Base-by-base conservation (phyloP, 1,139 yeast species). In the Suhomyces bokatorum region DNA sequence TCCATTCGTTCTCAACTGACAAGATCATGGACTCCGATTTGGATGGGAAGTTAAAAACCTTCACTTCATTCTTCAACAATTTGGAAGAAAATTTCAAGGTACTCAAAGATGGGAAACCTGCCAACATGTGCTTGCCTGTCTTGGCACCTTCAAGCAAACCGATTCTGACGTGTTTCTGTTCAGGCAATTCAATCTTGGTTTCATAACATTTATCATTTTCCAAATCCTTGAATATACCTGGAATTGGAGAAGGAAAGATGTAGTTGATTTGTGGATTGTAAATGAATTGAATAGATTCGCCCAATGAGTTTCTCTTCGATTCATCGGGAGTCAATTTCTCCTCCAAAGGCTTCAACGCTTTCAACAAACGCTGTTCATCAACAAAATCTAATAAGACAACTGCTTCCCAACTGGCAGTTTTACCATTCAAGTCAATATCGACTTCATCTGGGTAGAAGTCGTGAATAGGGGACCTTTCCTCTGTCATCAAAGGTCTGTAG, bases 381-480 rank as follows among this genome's bases (percentile, higher is more conserved):
- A 93, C 97, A 73, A 95, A 95, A 11, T 95, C 86, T 50, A 93
- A 78, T 60, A 89, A 80, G n/a, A 93, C 97, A 45, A 93, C 97
- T 8, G 98, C 98, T 69, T 93, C 99, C 99, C 99, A 93, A 40
- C 88, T 85, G 7, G 95, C 96, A 44, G 91, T 87, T 63, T 93
- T 95, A 42, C 98, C 99, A 61, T 93, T 95, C 79, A 83, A 75
- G 67, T 95, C 99, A 39, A 89, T 77, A 45, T 84, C 91, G 50
- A 93, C 96, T 50, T 88, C 89, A 50, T 79, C 77, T 4, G 99
- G 99, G 61, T 95, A 93, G 58, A 90, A 91, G 54, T 89, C 97
- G 47, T 77, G 78, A 53, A 95, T 90, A 24, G 97, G 96, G 2
- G 98, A 91, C 42, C 75, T 75, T 38, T 83, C 85, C 46, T 91